Percentiles rank a stretch among this genome's conserved stretches.
phyloP scores from a whole-genome alignment of 495 filamentous ascomycete species.

The Tuber calosporum region DNA sequence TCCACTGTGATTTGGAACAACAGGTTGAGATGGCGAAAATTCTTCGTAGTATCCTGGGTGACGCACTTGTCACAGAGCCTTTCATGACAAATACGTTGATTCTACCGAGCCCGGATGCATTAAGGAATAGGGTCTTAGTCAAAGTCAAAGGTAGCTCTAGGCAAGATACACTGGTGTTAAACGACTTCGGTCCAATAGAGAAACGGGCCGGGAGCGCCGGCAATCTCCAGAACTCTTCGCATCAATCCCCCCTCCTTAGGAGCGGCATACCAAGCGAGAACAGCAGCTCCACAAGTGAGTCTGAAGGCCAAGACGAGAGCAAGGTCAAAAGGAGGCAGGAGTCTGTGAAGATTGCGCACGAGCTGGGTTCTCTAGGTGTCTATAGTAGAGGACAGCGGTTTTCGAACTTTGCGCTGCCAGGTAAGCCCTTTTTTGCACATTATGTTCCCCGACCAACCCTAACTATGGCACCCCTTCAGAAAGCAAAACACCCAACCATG shows the following conservation, averaged over 20 bases:
- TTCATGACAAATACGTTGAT: slow-evolving; percentile 56
- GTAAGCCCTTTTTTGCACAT: slow-evolving; percentile 20
- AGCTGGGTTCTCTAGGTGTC: slow-evolving; percentile 76
- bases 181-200: slow-evolving; percentile 34
- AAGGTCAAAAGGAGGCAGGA: slow-evolving; percentile 70
- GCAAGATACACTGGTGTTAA: slow-evolving; percentile 26
- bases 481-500: slow-evolving; percentile 78
- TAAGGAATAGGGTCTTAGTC: slow-evolving; percentile 75
- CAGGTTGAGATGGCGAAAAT: slow-evolving; percentile 84
- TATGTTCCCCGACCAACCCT: not conserved
- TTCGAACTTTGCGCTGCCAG: slow-evolving; percentile 42
- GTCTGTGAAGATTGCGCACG: slow-evolving; percentile 76
- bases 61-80: slow-evolving; percentile 68
- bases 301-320: slow-evolving; percentile 46
- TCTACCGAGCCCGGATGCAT: slow-evolving; percentile 77
- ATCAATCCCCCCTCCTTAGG: slow-evolving; percentile 39
- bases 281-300: slow-evolving; percentile 52
- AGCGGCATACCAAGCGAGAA: slow-evolving; percentile 46
- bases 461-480: slow-evolving; percentile 59
- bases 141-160: slow-evolving; percentile 64
- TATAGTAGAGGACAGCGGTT: slow-evolving; percentile 86
- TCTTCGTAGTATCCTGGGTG: slow-evolving; percentile 73
- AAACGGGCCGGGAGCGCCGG: slow-evolving; percentile 21
- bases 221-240: slow-evolving; percentile 11
- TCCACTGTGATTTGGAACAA: slow-evolving; percentile 78